A percentile compares a stretch with the other conserved stretches of the same genome.
phyloP scores from a whole-genome alignment of 2,329 filamentous ascomycete genomes.

The Fusarium annulatum region DNA sequence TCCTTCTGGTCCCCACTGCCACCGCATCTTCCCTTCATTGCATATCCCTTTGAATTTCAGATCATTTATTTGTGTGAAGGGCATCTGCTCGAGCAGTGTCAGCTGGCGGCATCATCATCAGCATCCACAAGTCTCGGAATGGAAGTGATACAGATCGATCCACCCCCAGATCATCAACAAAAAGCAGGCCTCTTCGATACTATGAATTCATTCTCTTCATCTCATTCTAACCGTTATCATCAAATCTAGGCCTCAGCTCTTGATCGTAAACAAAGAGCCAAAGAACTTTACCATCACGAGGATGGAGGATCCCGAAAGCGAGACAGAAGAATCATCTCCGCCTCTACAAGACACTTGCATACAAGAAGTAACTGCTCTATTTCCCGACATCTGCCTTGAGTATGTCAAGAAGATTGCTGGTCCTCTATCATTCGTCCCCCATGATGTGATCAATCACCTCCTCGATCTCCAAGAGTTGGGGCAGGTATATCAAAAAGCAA shows the following conservation, averaged over 20 bases:
- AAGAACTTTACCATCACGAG: neutral
- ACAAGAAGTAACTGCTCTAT: constrained; percentile 45
- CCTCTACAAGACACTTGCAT: constrained; percentile 22
- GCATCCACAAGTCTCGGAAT: neutral
- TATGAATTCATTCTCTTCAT: neutral
- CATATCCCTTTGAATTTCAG: neutral
- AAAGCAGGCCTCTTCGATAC: neutral
- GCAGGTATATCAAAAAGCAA: constrained; percentile 49
- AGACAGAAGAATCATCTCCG: neutral
- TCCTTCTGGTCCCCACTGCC: neutral
- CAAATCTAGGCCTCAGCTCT: neutral
- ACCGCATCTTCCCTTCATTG: neutral
- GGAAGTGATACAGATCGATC: neutral
- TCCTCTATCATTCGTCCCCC: constrained; percentile 44
- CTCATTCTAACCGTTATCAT: constrained; percentile 11
- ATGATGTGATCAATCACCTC: constrained; percentile 52
- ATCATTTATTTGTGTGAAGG: neutral
- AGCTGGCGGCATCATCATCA: neutral
- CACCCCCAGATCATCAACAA: neutral
- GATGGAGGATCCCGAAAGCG: constrained; percentile 16
- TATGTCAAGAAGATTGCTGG: constrained; percentile 49
- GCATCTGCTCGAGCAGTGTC: neutral
- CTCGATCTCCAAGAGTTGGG: constrained; percentile 55
- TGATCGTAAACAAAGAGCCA: neutral
- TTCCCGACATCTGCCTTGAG: constrained; percentile 59